These are phyloP conservation scores for Trametes maxima DNA, from an alignment of 768 basidiomycete genomes.

Conservation along the genomic window DNA sequence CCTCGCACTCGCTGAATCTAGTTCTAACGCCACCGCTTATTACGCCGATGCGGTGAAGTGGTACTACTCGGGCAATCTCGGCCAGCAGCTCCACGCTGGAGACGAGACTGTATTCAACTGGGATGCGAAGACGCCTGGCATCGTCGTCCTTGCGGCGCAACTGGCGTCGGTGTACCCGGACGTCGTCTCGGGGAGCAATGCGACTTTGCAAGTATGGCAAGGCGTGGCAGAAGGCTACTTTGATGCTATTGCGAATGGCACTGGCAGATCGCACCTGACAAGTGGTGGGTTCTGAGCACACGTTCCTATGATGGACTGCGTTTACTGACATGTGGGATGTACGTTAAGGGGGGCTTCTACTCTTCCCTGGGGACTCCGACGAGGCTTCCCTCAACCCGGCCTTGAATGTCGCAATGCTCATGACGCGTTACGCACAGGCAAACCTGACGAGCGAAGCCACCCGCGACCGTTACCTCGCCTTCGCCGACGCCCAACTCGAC, in stretches of 20 bases:
- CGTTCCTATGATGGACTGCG: neutral
- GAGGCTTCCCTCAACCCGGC: constrained; percentile 82
- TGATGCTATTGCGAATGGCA: constrained; percentile 64
- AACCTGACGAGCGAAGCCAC: constrained; percentile 62
- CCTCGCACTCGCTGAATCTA: constrained; percentile 60
- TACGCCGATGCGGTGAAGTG: constrained; percentile 47
- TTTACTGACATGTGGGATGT: neutral
- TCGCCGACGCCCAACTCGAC: constrained; percentile 75
- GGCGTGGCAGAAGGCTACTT: constrained; percentile 72
- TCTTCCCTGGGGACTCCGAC: constrained; percentile 83
- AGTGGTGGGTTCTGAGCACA: constrained; percentile 49
- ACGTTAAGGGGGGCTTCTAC: constrained; percentile 71
- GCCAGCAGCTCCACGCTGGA: constrained; percentile 31
- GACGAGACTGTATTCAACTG: constrained; percentile 78
- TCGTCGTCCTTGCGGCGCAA: constrained; percentile 77
- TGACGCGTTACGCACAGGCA: constrained; percentile 69
- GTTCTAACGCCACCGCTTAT: constrained; percentile 56
- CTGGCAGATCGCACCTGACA: constrained; percentile 59
- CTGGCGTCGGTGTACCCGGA: constrained; percentile 58
- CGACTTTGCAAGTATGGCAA: constrained; percentile 60
- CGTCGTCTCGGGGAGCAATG: constrained; percentile 51
- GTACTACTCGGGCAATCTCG: constrained; percentile 59
- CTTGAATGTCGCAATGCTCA: constrained; percentile 83
- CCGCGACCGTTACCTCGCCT: constrained; percentile 65
- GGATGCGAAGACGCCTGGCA: constrained; percentile 81